Percentiles rank a stretch among this genome's conserved stretches.
These are phyloP conservation scores for Ogataea haglerorum DNA, from an alignment of 805 yeast species.

Conservation along the genomic window DNA sequence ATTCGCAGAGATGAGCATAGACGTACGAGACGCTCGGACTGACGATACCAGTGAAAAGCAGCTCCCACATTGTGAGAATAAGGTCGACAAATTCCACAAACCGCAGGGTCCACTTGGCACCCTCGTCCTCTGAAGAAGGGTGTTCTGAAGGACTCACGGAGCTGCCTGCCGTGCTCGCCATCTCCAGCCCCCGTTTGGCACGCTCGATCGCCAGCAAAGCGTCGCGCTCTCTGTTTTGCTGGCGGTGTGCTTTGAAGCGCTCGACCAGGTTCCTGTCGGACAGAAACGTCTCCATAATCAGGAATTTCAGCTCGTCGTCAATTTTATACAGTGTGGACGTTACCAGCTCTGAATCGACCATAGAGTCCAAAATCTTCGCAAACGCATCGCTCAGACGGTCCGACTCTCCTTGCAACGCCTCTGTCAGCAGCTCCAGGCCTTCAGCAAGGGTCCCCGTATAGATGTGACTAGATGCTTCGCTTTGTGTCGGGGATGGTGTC, in stretches of 20 bases:
- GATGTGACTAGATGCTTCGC: conserved; percentile 1
- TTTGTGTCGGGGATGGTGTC: conserved; percentile 3
- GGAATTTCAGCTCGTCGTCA: conserved; percentile 16
- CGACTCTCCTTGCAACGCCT: conserved; percentile 18
- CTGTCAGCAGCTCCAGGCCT: conserved; percentile 18
- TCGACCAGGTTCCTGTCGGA: conserved; percentile 17
- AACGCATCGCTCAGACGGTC: conserved; percentile 18
- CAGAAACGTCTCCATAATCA: conserved; percentile 18
- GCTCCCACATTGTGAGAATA: neutral
- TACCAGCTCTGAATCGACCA: conserved; percentile 11
- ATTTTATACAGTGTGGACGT: conserved; percentile 10
- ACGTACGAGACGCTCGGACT: neutral
- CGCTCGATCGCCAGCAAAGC: conserved; percentile 1
- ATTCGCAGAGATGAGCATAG: neutral
- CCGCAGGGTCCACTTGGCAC: neutral
- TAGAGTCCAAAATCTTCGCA: conserved; percentile 12
- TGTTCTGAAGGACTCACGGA: neutral
- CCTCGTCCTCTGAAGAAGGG: neutral
- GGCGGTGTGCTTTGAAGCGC: conserved; percentile 8
- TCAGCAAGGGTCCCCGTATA: conserved; percentile 8
- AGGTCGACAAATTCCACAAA: neutral
- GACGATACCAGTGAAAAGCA: neutral
- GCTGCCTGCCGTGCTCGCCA: neutral
- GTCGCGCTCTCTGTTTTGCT: neutral
- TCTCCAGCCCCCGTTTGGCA: neutral